These are phyloP conservation scores for Falciphora oryzae DNA, from an alignment of 2,329 filamentous ascomycete genomes.

Conservation along the genomic window DNA sequence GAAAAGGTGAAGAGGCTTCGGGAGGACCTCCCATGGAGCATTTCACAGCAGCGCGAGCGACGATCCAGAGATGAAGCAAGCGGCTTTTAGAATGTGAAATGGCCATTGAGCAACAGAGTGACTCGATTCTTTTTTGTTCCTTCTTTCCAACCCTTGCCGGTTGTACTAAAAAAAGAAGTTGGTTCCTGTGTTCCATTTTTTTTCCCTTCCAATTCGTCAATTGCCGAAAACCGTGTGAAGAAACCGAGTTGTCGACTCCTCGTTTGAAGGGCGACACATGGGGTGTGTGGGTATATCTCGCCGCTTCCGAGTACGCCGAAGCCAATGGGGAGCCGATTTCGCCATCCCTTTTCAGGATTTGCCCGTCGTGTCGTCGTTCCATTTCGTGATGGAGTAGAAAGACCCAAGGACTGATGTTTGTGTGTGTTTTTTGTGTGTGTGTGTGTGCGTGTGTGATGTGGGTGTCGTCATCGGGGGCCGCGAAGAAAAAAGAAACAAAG, in stretches of 20 bases:
- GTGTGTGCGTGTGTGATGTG: conserved; percentile 1
- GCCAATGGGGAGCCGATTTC: conserved; percentile 11
- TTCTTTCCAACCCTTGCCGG: conserved; percentile 19
- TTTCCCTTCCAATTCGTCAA: conserved; percentile 2
- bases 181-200: conserved; percentile 7
- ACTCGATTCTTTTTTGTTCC: conserved; percentile 30
- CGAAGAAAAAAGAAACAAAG: not conserved
- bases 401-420: not conserved
- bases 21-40: conserved; percentile 73
- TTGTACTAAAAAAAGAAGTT: conserved; percentile 16
- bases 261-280: not conserved
- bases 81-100: conserved; percentile 49
- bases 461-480: not conserved
- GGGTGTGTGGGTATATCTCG: not conserved
- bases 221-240: conserved; percentile 3
- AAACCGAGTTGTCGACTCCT: conserved; percentile 5
- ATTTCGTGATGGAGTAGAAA: not conserved
- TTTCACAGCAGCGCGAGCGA: conserved; percentile 47
- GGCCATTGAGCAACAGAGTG: conserved; percentile 58
- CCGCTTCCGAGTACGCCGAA: conserved; percentile 5
- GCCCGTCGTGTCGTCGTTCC: conserved; percentile 1
- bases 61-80: conserved; percentile 14
- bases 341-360: conserved; percentile 1
- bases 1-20: conserved; percentile 44
- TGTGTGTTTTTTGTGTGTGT: conserved; percentile 8